Conservation (phyloP, 768 basidiomycete species). For the Boletus subparvulus region DNA sequence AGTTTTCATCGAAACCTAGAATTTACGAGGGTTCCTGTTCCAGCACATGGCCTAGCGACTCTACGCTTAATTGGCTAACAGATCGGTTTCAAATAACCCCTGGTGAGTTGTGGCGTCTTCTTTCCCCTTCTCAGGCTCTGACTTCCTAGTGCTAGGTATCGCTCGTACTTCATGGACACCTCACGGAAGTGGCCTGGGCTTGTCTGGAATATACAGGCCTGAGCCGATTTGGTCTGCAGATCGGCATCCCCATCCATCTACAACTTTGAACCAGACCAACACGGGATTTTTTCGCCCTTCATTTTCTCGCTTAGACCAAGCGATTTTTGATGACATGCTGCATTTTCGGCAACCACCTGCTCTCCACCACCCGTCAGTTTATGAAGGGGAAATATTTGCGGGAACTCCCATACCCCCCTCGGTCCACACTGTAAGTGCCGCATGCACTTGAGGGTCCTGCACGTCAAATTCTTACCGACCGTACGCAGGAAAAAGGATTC, state of each 20-base stretch:
- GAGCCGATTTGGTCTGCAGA: background rate
- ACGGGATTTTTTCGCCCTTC: background rate
- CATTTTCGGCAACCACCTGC: background rate
- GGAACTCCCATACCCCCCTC: background rate
- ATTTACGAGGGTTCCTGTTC: background rate
- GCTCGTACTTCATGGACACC: background rate
- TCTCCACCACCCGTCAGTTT: background rate
- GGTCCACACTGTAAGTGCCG: background rate
- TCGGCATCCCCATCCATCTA: background rate
- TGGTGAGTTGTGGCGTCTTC: background rate
- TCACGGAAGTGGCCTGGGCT: background rate
- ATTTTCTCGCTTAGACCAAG: no score
- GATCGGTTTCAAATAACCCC: background rate
- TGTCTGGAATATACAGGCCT: background rate
- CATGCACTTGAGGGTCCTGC: background rate
- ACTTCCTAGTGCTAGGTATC: constrained; percentile 1
- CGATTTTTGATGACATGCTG: no score
- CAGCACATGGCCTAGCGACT: background rate
- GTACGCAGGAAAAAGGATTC: background rate
- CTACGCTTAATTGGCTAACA: background rate
- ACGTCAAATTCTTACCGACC: background rate
- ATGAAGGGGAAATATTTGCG: background rate
- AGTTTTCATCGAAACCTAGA: background rate
- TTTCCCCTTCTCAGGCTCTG: background rate
- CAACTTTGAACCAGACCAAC: background rate